Percentiles rank a stretch among this genome's conserved stretches.
phyloP scores from a whole-genome alignment of 441 rosid species.

The Pelargonium myrrhifolium region DNA sequence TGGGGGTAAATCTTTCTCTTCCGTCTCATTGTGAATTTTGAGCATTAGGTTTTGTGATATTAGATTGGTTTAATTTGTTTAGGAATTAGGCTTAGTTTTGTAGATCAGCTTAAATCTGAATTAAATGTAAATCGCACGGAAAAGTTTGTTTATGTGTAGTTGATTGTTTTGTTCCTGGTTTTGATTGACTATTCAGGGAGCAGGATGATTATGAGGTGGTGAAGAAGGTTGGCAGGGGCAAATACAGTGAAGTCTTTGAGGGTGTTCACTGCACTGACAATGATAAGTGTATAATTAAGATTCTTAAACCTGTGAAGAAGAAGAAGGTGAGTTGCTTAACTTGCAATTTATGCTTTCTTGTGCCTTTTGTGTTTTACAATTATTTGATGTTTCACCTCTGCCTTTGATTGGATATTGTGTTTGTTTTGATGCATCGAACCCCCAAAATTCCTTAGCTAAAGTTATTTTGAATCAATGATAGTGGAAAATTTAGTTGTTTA shows the following conservation, averaged over 20 bases:
- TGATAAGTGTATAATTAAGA: conserved; percentile 86
- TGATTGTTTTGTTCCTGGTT: too few species aligned
- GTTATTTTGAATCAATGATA: background rate
- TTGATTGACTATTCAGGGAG: conserved; percentile 35
- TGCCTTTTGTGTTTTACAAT: too few species aligned
- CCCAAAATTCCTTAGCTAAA: background rate
- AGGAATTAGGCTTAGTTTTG: too few species aligned
- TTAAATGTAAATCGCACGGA: too few species aligned
- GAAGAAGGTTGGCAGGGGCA: conserved; percentile 92
- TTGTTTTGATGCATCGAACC: background rate
- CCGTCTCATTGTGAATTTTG: background rate
- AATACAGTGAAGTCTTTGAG: conserved; percentile 94
- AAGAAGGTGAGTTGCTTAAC: conserved; percentile 56
- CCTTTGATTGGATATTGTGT: background rate
- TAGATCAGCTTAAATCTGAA: too few species aligned
- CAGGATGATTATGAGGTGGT: conserved; percentile 97
- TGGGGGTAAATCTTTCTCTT: conserved; percentile 52
- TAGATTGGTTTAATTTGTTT: background rate
- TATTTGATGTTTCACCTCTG: background rate
- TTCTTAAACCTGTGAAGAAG: conserved; percentile 94
- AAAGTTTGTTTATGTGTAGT: too few species aligned
- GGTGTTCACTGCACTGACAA: conserved; percentile 72
- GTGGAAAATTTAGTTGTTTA: background rate
- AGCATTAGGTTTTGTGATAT: too few species aligned
- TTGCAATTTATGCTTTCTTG: too few species aligned